Percentiles rank a stretch among this genome's conserved stretches.
Evolutionary conservation across 345 rosid genomes (phyloP).

Genomic region (Arabis hirsuta): DNA sequence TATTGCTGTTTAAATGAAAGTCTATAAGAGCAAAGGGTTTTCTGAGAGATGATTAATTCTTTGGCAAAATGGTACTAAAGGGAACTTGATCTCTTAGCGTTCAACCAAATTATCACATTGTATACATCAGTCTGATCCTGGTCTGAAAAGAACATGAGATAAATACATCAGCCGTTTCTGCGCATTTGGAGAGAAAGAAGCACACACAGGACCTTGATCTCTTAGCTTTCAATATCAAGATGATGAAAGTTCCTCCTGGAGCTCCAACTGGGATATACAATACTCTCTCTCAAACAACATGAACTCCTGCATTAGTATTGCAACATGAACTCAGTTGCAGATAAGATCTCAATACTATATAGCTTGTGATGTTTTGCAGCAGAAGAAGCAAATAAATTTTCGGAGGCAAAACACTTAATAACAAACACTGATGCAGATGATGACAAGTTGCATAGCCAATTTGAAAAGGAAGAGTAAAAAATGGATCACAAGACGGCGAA

Average conservation of each 20-base stretch:
- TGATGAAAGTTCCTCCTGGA: slow-evolving; percentile 54
- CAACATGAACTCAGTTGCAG: slow-evolving; percentile 25
- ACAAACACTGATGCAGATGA: neutral
- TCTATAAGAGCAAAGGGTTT: neutral
- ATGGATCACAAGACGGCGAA: neutral
- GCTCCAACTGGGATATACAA: slow-evolving; percentile 72
- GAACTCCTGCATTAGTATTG: slow-evolving; percentile 65
- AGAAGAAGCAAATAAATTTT: neutral
- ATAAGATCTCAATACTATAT: slow-evolving; percentile 5
- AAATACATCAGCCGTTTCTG: neutral
- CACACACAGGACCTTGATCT: too few relatives aligned
- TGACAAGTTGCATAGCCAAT: slow-evolving; percentile 1
- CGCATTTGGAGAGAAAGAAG: slow-evolving; percentile 13
- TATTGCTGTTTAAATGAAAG: neutral
- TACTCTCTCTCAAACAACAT: slow-evolving; percentile 87
- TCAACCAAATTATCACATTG: slow-evolving; percentile 17
- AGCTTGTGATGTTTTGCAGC: neutral
- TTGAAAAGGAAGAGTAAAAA: neutral
- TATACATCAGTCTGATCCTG: slow-evolving; percentile 17
- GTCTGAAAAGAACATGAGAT: slow-evolving; percentile 3
- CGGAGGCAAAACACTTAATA: neutral
- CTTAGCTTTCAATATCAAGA: slow-evolving; percentile 31
- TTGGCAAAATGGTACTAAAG: neutral
- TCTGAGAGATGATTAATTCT: slow-evolving; percentile 1
- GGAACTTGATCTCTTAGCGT: slow-evolving; percentile 22